Percentiles rank a stretch among this genome's conserved stretches.
Conservation (phyloP, 2,329 filamentous ascomycete species). For the Hypoxylon sp. region DNA sequence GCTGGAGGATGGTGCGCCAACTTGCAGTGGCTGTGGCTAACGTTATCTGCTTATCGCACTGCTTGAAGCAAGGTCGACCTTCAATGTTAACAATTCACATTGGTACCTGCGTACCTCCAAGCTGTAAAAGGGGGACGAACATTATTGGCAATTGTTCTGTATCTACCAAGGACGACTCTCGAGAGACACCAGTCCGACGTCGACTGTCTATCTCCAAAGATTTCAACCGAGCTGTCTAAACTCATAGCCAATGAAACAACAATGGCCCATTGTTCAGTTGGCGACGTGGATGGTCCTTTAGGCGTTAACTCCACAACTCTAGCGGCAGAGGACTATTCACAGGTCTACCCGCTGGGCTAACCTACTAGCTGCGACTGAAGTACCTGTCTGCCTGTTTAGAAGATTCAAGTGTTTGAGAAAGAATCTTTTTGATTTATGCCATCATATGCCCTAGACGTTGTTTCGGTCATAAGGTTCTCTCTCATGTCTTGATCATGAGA, state of each 20-base stretch:
- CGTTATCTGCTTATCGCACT: not conserved
- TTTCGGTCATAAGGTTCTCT: slow-evolving; percentile 2
- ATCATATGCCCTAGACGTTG: not conserved
- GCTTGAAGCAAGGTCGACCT: not conserved
- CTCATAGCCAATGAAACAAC: slow-evolving; percentile 2
- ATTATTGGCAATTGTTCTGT: too few relatives aligned
- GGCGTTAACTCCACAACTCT: not conserved
- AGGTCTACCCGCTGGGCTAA: not conserved
- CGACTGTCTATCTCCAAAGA: slow-evolving; percentile 5
- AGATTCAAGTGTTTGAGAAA: not conserved
- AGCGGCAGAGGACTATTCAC: not conserved
- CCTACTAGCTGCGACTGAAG: not conserved
- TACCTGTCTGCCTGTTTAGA: not conserved
- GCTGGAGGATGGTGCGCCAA: too few relatives aligned
- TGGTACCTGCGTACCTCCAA: too few relatives aligned
- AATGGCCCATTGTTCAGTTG: not conserved
- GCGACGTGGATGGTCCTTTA: not conserved
- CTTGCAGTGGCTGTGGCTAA: slow-evolving; percentile 1
- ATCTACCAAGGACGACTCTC: too few relatives aligned
- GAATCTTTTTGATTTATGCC: not conserved
- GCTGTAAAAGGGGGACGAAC: too few relatives aligned
- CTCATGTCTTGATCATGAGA: slow-evolving; percentile 1
- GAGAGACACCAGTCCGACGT: too few relatives aligned
- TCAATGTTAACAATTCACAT: not conserved
- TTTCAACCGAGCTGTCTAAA: not conserved